Evolutionary conservation across 225 moss, liverwort and hornwort species (phyloP).

Genomic region (Pleurozium schreberi): DNA sequence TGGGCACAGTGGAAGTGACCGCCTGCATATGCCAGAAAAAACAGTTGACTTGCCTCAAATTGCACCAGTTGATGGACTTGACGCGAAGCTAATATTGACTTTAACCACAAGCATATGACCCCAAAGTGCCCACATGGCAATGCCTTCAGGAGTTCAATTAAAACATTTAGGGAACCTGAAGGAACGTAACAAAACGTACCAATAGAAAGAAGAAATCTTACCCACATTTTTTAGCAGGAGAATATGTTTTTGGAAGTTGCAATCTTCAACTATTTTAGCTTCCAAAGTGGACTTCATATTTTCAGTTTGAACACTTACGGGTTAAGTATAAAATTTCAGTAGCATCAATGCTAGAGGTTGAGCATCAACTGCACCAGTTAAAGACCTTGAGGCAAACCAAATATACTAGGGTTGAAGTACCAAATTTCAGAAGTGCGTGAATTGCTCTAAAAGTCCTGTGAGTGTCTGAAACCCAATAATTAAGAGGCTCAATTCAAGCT

Average conservation of each 20-base stretch:
- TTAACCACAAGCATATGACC: background rate
- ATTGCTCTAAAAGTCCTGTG: background rate
- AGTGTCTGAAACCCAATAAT: background rate
- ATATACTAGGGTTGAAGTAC: background rate
- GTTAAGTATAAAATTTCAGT: background rate
- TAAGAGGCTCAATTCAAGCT: background rate
- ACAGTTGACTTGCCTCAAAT: background rate
- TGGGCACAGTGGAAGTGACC: slow-evolving; percentile 67
- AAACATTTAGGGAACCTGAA: background rate
- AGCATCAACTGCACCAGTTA: background rate
- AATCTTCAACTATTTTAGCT: background rate
- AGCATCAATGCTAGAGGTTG: no score
- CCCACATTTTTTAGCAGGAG: background rate
- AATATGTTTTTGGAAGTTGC: background rate
- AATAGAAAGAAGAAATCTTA: background rate
- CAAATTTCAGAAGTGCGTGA: background rate
- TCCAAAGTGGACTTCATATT: background rate
- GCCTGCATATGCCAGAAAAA: slow-evolving; percentile 6
- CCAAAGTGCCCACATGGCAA: background rate
- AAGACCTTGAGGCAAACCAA: background rate
- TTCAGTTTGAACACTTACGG: background rate
- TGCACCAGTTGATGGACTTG: background rate
- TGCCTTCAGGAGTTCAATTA: background rate
- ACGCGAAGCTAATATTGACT: background rate
- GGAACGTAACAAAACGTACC: background rate